Evolutionary conservation across 1,284 basidiomycete genomes (phyloP), one percentile per base, ranked within the genome.

Genomic region (Tylopilus orsonianus): DNA sequence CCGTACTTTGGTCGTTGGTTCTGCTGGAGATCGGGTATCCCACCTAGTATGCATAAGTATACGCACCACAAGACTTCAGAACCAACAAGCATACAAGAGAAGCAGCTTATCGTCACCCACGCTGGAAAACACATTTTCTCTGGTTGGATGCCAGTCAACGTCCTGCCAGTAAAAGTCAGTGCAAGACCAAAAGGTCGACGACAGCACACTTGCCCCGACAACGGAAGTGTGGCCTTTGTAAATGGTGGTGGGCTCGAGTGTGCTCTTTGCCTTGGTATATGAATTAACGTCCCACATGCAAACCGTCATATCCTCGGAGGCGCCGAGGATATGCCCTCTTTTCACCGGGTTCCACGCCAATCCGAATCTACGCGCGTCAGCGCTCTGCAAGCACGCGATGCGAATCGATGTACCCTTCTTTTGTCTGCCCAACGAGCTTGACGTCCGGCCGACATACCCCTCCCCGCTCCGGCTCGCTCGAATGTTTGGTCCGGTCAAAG

Each of bases 21-120:
- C 85, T 47, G 75, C 71, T 16, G 85, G 69, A 40, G 82, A 77
- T 55, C 96, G 80, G 6, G 91, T 93, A 65, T 99, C 96, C 96
- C 96, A 99, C 53, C 93, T 97, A 19, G 52, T 44, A n/a, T 40
- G 42, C 12, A 24, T 59, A 12, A 59, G 48, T 40, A 42, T 30
- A 16, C 10, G 39, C n/a, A 16, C 23, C 32, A 56, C 47, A 30
- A 36, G 36, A 51, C 23, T 24, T 54, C 48, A 37, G 40, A 34
- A 51, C 5, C 19, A 16, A 13, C 23, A 22, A 20, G 57, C 62
- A 62, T 62, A 97, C 93, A 98, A 78, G 75, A 98, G 85, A 54
- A 99, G 78, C 77, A 90, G 84, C 62, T 89, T 90, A 68, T 99
- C 96, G 60, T 99, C 96, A 26, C 95, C 93, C n/a, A 97, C 96